Conservation (phyloP, 139 green algal species). For the Tetraselmis chui region DNA sequence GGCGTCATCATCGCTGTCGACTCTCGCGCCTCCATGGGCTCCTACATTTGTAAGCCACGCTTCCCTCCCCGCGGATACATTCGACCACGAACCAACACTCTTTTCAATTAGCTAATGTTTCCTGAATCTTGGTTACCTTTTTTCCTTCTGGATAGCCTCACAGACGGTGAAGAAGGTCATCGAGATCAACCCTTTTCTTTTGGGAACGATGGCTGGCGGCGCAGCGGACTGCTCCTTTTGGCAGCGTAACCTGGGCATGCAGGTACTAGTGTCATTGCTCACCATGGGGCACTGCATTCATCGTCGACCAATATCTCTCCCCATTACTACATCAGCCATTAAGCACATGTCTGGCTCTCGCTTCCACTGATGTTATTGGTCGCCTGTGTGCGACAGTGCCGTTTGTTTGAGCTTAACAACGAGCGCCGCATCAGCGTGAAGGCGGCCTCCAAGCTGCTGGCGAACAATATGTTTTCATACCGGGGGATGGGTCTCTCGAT, state of each 20-base stretch:
- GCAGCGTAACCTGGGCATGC: constrained; percentile 86
- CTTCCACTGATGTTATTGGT: background rate
- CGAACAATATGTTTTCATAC: constrained; percentile 98
- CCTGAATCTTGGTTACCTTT: no score
- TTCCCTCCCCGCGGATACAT: no score
- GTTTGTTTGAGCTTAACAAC: constrained; percentile 94
- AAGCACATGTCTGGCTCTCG: background rate
- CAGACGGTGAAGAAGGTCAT: constrained; percentile 99
- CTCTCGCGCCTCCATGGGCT: constrained; percentile 92
- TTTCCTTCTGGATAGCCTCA: constrained; percentile 50
- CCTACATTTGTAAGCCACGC: constrained; percentile 92
- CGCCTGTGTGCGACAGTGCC: constrained; percentile 63
- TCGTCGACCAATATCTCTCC: no score
- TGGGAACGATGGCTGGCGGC: constrained; percentile 98
- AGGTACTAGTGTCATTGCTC: no score
- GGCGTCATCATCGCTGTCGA: constrained; percentile 97
- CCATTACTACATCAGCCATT: no score
- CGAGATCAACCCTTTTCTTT: constrained; percentile 96
- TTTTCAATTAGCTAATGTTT: no score
- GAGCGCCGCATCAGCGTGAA: constrained; percentile 91
- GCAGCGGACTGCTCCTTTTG: constrained; percentile 98
- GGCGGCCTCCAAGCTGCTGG: constrained; percentile 93
- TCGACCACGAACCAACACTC: no score
- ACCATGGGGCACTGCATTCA: no score
- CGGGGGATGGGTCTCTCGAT: constrained; percentile 94